Conservation (phyloP, 2,329 filamentous ascomycete species). For the Phyllachora maydis region DNA sequence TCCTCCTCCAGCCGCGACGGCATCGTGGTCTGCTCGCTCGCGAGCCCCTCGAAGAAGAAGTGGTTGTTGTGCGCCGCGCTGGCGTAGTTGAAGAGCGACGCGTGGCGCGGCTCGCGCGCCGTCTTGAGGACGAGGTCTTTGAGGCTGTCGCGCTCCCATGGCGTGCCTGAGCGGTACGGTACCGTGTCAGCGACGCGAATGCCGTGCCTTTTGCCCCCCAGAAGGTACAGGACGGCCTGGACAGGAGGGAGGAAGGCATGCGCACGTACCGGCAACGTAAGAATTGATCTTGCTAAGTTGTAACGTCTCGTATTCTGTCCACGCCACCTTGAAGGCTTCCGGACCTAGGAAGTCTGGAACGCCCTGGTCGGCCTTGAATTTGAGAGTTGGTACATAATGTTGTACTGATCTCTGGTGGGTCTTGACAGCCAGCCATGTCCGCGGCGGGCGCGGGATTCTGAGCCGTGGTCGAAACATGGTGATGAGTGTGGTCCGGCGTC, state of each 20-base stretch:
- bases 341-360: conserved; percentile 53
- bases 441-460: conserved; percentile 24
- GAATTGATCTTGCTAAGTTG: conserved; percentile 59
- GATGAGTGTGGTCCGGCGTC: conserved; percentile 6
- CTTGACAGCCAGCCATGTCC: no score
- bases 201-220: no score
- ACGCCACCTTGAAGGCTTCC: conserved; percentile 54
- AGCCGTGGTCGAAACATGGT: conserved; percentile 32
- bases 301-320: conserved; percentile 61
- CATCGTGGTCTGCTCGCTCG: conserved; percentile 17
- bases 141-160: conserved; percentile 36
- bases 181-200: no score
- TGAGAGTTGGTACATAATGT: conserved; percentile 8
- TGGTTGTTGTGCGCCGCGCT: conserved; percentile 88
- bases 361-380: conserved; percentile 23
- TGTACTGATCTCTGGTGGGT: no score
- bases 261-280: conserved; percentile 44
- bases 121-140: conserved; percentile 53
- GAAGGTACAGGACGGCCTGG: no score
- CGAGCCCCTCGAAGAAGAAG: conserved; percentile 53
- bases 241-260: not conserved
- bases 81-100: conserved; percentile 82
- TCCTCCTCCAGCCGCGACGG: conserved; percentile 31
- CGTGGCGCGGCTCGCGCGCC: conserved; percentile 58
- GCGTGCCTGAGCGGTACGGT: conserved; percentile 45